Evolutionary conservation across 1,284 basidiomycete species (phyloP).

Genomic region (Malassezia nana): DNA sequence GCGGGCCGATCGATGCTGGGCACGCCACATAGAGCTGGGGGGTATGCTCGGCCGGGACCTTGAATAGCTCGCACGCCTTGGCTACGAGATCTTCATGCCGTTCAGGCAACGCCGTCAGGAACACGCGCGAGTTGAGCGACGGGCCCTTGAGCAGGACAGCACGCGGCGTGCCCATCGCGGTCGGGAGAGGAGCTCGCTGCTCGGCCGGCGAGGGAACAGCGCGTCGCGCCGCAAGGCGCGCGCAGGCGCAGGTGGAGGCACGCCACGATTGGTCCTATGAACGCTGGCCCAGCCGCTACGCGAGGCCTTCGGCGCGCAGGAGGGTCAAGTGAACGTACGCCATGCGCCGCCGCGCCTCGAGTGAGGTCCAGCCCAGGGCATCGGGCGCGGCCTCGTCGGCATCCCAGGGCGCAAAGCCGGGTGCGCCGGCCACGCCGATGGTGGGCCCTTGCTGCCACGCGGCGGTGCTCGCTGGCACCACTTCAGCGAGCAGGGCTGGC

Average conservation of each 20-base stretch:
- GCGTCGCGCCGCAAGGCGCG: slow-evolving; percentile 3
- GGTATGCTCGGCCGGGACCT: slow-evolving; percentile 33
- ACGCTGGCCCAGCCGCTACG: not conserved
- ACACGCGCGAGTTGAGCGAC: slow-evolving; percentile 34
- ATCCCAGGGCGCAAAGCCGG: slow-evolving; percentile 12
- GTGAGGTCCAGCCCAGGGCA: slow-evolving; percentile 6
- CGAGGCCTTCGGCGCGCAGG: slow-evolving; percentile 16
- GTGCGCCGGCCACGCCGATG: not conserved
- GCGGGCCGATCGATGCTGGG: slow-evolving; percentile 22
- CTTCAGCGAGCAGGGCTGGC: slow-evolving; percentile 3
- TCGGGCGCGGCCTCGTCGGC: slow-evolving; percentile 1
- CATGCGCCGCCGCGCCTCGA: slow-evolving; percentile 16
- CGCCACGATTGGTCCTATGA: not conserved
- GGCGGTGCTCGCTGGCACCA: slow-evolving; percentile 10
- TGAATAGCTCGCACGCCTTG: slow-evolving; percentile 35
- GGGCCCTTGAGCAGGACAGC: slow-evolving; percentile 42
- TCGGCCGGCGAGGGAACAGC: not conserved
- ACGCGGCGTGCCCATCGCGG: slow-evolving; percentile 12
- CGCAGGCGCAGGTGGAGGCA: slow-evolving; percentile 6
- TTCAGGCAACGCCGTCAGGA: slow-evolving; percentile 32
- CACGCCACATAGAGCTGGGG: slow-evolving; percentile 26
- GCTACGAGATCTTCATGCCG: slow-evolving; percentile 25
- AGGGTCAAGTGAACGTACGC: slow-evolving; percentile 14
- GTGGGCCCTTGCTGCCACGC: not conserved
- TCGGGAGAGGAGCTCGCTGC: not conserved